phyloP scores from a whole-genome alignment of 208 protist species.

The Trypanosomatidae sp. region DNA sequence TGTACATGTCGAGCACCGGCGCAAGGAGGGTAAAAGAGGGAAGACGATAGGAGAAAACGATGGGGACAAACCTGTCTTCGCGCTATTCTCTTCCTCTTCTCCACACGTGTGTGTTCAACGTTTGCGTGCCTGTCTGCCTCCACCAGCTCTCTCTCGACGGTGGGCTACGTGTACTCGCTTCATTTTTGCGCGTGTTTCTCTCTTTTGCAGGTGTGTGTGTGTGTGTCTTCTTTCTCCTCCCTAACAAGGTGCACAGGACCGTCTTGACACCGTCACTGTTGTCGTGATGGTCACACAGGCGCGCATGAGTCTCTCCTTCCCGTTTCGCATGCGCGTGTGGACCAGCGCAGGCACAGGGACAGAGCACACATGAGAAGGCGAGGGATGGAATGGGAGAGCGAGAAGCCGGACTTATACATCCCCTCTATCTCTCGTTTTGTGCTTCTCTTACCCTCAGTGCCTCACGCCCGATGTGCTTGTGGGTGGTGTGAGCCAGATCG shows the following conservation, averaged over 20 bases:
- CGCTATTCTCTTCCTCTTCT: constrained; percentile 5
- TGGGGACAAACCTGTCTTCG: constrained; percentile 27
- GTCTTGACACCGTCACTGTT: background rate
- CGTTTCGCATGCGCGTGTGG: background rate
- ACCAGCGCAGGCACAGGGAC: background rate
- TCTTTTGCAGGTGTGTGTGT: background rate
- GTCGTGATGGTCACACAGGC: background rate
- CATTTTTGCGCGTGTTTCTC: background rate
- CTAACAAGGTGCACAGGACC: background rate
- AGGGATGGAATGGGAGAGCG: background rate
- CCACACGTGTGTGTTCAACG: too few species aligned
- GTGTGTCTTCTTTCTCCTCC: background rate
- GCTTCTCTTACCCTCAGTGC: background rate
- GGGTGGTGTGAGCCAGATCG: background rate
- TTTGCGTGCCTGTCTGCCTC: too few species aligned
- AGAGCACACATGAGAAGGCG: background rate
- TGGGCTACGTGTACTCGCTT: too few species aligned
- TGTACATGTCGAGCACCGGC: background rate
- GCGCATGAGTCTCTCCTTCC: background rate
- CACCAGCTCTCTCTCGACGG: too few species aligned
- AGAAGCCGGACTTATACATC: background rate
- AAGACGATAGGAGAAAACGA: constrained; percentile 4
- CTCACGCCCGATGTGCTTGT: background rate
- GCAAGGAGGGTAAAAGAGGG: background rate
- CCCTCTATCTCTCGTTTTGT: background rate